Evolutionary conservation across 1,139 yeast species (phyloP).

Genomic region (Zygotorulaspora mrakii): DNA sequence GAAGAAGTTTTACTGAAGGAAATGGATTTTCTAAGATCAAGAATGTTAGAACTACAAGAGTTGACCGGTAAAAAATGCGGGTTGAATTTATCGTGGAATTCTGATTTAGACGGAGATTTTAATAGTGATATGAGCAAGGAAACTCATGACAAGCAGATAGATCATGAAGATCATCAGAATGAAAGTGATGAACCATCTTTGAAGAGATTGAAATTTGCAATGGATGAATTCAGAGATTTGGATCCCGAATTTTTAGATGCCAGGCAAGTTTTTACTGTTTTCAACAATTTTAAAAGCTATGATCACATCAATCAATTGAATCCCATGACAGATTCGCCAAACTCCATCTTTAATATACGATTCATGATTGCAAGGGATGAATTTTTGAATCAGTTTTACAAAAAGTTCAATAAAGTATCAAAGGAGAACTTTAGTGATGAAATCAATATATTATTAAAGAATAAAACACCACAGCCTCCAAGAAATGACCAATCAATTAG

Average conservation of each 20-base stretch:
- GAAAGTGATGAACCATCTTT: slow-evolving; percentile 7
- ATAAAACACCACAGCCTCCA: slow-evolving; percentile 7
- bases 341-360: slow-evolving; percentile 13
- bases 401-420: slow-evolving; percentile 15
- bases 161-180: slow-evolving; percentile 7
- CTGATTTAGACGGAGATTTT: slow-evolving; percentile 7
- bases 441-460: slow-evolving; percentile 17
- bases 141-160: slow-evolving; percentile 8
- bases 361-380: slow-evolving; percentile 24
- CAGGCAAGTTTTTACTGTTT: slow-evolving; percentile 21
- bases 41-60: slow-evolving; percentile 31
- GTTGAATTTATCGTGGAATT: slow-evolving; percentile 17
- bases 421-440: slow-evolving; percentile 13
- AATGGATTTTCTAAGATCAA: slow-evolving; percentile 29
- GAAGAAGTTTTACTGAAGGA: slow-evolving; percentile 30
- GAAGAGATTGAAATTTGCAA: slow-evolving; percentile 10
- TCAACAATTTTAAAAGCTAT: slow-evolving; percentile 10
- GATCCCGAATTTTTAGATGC: slow-evolving; percentile 29
- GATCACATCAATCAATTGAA: slow-evolving; percentile 15
- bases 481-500: slow-evolving; percentile 15
- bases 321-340: slow-evolving; percentile 15
- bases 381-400: slow-evolving; percentile 19
- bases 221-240: slow-evolving; percentile 26
- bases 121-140: slow-evolving; percentile 4
- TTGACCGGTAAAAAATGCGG: slow-evolving; percentile 29